Conservation (phyloP, 345 rosid species). For the Rhodamnia argentea region DNA sequence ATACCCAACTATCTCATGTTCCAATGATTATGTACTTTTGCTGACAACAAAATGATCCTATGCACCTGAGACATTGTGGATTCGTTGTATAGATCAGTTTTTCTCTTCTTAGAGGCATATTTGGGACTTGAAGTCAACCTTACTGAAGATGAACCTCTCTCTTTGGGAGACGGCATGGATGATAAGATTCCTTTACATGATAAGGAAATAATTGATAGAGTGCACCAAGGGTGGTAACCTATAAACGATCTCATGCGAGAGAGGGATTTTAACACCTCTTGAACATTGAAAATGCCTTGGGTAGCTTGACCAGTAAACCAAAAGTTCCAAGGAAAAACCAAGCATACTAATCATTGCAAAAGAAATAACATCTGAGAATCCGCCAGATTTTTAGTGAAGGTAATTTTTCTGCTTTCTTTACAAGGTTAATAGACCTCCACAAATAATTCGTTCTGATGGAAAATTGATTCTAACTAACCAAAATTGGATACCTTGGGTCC, state of each 20-base stretch:
- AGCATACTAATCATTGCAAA: neutral
- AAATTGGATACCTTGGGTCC: neutral
- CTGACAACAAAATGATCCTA: neutral
- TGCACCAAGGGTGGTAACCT: neutral
- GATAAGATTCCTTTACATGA: neutral
- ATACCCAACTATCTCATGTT: neutral
- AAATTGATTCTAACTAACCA: neutral
- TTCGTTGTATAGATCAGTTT: neutral
- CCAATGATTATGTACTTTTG: neutral
- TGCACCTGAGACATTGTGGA: neutral
- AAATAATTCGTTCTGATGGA: neutral
- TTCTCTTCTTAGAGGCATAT: neutral
- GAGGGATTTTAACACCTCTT: neutral
- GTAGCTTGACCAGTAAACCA: neutral
- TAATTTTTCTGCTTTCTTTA: neutral
- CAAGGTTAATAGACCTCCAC: neutral
- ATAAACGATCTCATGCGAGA: neutral
- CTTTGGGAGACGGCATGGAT: neutral
- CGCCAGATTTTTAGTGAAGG: neutral
- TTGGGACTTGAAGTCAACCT: neutral
- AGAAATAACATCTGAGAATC: neutral
- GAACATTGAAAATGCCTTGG: neutral
- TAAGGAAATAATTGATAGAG: neutral
- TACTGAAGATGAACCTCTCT: neutral
- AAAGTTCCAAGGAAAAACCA: neutral